A percentile compares a stretch with the other conserved stretches of the same genome.
Evolutionary conservation across 768 basidiomycete species (phyloP).

Genomic region (Serendipita indica): DNA sequence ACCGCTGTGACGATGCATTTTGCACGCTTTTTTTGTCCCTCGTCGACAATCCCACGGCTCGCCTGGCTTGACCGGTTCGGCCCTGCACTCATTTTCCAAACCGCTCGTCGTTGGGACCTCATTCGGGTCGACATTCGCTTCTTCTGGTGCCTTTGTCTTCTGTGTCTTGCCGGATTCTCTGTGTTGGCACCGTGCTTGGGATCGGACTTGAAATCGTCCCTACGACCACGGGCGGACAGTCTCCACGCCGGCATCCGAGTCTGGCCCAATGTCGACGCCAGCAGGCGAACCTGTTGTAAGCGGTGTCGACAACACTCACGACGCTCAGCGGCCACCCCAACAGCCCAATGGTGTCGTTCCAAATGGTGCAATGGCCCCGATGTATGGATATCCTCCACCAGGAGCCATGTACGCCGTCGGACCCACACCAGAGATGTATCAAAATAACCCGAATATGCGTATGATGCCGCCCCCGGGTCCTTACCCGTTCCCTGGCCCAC

Average conservation of each 20-base stretch:
- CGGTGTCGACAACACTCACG: background rate
- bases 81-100: background rate
- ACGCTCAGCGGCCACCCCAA: background rate
- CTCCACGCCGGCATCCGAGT: background rate
- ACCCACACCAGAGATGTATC: background rate
- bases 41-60: too few species aligned
- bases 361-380: background rate
- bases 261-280: background rate
- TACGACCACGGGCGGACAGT: background rate
- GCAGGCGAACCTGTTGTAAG: background rate
- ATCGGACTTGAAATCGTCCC: background rate
- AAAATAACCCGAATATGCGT: background rate
- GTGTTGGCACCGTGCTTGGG: background rate
- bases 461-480: conserved; percentile 1
- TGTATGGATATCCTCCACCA: conserved; percentile 1
- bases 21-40: background rate
- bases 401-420: conserved; percentile 1
- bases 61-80: background rate
- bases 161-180: background rate
- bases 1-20: background rate
- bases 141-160: background rate
- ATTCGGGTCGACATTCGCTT: background rate
- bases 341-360: background rate
- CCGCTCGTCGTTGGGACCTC: background rate
- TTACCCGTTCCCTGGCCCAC: background rate